phyloP scores from a whole-genome alignment of 768 basidiomycete genomes.

The Termitomyces sp. region DNA sequence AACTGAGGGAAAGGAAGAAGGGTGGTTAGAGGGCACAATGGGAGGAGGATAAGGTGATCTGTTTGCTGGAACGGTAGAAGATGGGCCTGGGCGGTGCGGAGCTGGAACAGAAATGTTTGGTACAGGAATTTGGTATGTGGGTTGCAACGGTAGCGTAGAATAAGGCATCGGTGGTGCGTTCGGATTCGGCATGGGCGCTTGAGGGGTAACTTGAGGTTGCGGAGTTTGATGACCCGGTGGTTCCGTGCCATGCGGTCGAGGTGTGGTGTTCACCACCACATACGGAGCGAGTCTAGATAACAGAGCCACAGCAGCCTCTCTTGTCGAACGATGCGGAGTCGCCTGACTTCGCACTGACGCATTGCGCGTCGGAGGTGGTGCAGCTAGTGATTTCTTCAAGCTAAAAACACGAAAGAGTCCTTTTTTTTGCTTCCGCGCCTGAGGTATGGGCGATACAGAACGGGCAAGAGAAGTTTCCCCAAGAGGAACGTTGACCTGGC shows the following conservation, averaged over 20 bases:
- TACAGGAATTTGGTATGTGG: not conserved
- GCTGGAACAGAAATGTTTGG: not conserved
- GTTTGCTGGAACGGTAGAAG: not conserved
- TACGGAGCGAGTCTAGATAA: not conserved
- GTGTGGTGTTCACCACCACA: not conserved
- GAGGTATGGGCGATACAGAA: not conserved
- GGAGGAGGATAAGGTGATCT: not conserved
- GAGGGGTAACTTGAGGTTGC: not conserved
- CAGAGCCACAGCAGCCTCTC: not conserved
- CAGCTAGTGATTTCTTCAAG: not conserved
- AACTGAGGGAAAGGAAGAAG: not conserved
- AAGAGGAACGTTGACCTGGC: not conserved
- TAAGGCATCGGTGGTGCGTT: not conserved
- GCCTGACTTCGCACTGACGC: not conserved
- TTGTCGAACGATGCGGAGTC: not conserved
- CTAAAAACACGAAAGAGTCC: not conserved
- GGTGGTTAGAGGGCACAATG: not conserved
- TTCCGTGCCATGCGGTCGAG: not conserved
- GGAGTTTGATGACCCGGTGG: not conserved
- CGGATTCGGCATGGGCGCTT: not conserved
- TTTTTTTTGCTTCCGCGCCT: not conserved
- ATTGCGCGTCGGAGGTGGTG: not conserved
- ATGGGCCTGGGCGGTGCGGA: not conserved
- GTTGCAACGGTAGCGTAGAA: not conserved
- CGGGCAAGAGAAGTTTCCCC: not conserved